phyloP scores from a whole-genome alignment of 2,329 filamentous ascomycete genomes.

The Fusarium sarcochroum region DNA sequence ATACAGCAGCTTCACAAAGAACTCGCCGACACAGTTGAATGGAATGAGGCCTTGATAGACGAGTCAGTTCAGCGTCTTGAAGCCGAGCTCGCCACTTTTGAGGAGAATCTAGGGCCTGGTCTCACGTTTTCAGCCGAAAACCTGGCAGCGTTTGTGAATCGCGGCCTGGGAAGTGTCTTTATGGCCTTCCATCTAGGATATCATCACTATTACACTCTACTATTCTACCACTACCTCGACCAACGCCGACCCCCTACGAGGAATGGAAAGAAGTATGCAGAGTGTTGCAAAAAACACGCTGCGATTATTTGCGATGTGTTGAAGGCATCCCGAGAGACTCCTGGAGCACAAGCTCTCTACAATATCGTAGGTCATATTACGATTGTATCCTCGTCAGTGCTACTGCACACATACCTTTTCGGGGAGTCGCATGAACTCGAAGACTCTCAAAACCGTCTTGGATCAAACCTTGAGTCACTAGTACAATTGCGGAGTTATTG shows the following conservation, averaged over 20 bases:
- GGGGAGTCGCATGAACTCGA: constrained; percentile 51
- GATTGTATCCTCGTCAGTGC: constrained; percentile 53
- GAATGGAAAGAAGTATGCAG: constrained; percentile 50
- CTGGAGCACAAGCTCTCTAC: constrained; percentile 49
- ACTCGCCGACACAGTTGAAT: constrained; percentile 48
- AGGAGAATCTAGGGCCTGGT: constrained; percentile 36
- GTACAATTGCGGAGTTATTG: constrained; percentile 52
- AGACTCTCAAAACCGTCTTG: constrained; percentile 43
- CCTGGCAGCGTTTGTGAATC: constrained; percentile 39
- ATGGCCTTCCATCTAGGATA: constrained; percentile 54
- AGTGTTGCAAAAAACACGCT: constrained; percentile 51
- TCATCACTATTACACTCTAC: constrained; percentile 53
- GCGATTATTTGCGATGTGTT: constrained; percentile 50
- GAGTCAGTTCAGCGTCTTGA: constrained; percentile 40
- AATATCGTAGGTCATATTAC: constrained; percentile 55
- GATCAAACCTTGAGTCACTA: constrained; percentile 52
- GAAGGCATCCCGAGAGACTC: constrained; percentile 42
- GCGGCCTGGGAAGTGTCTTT: constrained; percentile 51
- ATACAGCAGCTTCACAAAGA: constrained; percentile 52
- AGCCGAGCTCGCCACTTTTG: constrained; percentile 44
- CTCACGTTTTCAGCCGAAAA: constrained; percentile 48
- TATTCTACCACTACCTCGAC: constrained; percentile 55
- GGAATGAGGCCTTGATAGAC: constrained; percentile 49
- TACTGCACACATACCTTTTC: constrained; percentile 53
- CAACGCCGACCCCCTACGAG: constrained; percentile 46